Conservation (phyloP, 768 basidiomycete genomes). For the Steccherinum ochraceum region DNA sequence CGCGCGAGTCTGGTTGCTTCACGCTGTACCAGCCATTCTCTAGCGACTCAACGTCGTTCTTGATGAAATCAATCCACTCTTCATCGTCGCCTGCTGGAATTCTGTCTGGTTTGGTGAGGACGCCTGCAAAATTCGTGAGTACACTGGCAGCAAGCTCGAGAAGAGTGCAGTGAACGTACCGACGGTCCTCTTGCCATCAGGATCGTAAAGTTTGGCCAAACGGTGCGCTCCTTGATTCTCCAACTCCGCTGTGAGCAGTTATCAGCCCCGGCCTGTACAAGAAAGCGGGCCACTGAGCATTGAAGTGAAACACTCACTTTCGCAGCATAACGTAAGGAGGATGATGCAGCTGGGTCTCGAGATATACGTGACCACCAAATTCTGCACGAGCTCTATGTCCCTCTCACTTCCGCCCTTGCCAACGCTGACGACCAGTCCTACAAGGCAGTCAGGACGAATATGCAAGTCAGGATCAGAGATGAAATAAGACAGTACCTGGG, state of each 20-base stretch:
- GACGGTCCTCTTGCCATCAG: constrained; percentile 60
- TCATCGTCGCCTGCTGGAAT: constrained; percentile 50
- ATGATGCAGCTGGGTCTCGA: constrained; percentile 55
- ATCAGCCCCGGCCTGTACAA: background rate
- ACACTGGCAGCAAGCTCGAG: background rate
- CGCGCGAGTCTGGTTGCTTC: constrained; percentile 39
- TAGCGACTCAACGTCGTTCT: constrained; percentile 45
- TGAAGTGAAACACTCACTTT: too few relatives aligned
- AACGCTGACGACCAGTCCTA: constrained; percentile 47
- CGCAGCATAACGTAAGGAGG: constrained; percentile 54
- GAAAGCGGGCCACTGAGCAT: background rate
- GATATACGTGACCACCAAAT: constrained; percentile 55
- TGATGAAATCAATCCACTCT: constrained; percentile 51
- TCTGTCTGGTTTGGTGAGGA: constrained; percentile 70
- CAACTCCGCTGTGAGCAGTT: constrained; percentile 51
- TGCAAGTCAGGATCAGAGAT: background rate
- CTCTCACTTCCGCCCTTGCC: constrained; percentile 35
- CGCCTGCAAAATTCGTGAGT: constrained; percentile 35
- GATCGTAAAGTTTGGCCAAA: constrained; percentile 56
- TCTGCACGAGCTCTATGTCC: constrained; percentile 59
- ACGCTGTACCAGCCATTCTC: constrained; percentile 51
- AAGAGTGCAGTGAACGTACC: constrained; percentile 37
- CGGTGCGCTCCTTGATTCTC: constrained; percentile 73
- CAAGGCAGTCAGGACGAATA: background rate
- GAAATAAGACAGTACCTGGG: constrained; percentile 24